Conservation (phyloP, 2,329 filamentous ascomycete species). For the Colletotrichum cordylinicola region DNA sequence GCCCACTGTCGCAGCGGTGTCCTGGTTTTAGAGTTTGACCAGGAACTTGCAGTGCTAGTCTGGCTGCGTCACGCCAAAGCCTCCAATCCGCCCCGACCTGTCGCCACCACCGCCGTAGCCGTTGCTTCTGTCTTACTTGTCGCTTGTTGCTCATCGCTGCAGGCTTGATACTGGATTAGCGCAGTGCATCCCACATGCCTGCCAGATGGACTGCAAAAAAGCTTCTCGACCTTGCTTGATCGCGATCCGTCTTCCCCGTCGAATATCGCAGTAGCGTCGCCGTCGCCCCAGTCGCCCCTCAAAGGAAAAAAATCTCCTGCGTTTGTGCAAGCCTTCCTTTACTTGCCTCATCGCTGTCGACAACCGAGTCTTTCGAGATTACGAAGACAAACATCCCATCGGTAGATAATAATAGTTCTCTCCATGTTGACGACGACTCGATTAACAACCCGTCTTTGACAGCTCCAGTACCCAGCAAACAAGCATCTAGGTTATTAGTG, state of each 20-base stretch:
- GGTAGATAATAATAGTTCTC: not conserved
- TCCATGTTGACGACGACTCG: not conserved
- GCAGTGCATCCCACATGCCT: not conserved
- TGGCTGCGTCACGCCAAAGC: conserved; percentile 4
- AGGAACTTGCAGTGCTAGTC: conserved; percentile 3
- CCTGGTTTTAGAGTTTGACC: conserved; percentile 10
- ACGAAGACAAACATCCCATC: not conserved
- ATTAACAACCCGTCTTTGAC: not conserved
- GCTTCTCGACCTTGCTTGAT: conserved; percentile 2
- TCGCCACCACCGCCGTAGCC: conserved; percentile 18
- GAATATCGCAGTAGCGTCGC: not conserved
- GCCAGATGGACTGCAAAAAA: not conserved
- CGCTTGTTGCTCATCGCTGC: not conserved
- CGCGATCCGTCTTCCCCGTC: conserved; percentile 3
- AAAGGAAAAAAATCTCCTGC: not conserved
- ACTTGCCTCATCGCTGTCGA: not conserved
- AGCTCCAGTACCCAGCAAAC: conserved; percentile 4
- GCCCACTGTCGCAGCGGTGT: not conserved
- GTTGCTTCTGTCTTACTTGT: conserved; percentile 4
- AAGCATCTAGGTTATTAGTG: conserved; percentile 4
- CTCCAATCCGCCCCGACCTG: not conserved
- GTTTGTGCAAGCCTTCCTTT: not conserved
- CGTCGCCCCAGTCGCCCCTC: not conserved
- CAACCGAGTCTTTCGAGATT: not conserved
- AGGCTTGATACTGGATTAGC: not conserved